Conservation (phyloP, 1,284 basidiomycete species). For the Anthracocystis panici-leucophaei region DNA sequence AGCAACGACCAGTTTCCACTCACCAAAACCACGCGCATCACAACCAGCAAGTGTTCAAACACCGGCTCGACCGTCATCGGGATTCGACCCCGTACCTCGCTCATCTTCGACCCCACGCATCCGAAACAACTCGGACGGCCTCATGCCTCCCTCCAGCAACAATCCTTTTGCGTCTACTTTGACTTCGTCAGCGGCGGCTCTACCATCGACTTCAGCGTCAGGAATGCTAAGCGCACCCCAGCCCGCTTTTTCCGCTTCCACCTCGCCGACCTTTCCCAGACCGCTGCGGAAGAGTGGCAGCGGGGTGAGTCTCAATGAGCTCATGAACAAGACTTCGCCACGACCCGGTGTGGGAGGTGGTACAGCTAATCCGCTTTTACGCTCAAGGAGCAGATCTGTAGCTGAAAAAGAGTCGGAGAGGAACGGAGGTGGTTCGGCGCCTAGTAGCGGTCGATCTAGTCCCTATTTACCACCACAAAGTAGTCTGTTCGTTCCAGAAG, state of each 20-base stretch:
- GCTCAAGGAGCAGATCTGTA: slow-evolving; percentile 18
- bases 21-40: slow-evolving; percentile 15
- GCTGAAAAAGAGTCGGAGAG: background rate
- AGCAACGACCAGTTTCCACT: slow-evolving; percentile 8
- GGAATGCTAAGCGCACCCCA: slow-evolving; percentile 30
- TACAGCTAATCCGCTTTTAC: slow-evolving; percentile 1
- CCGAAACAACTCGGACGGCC: slow-evolving; percentile 18
- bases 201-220: slow-evolving; percentile 22
- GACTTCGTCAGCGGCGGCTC: background rate
- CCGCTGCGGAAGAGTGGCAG: slow-evolving; percentile 29
- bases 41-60: slow-evolving; percentile 10
- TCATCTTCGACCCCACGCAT: slow-evolving; percentile 34
- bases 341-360: background rate
- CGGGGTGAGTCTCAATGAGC: slow-evolving; percentile 33
- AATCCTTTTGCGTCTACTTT: slow-evolving; percentile 18
- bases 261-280: slow-evolving; percentile 3
- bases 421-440: slow-evolving; percentile 9
- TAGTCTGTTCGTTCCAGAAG: slow-evolving; percentile 10
- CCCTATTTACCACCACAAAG: slow-evolving; percentile 7
- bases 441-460: slow-evolving; percentile 17
- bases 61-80: slow-evolving; percentile 23
- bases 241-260: slow-evolving; percentile 1
- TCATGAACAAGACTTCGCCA: slow-evolving; percentile 27
- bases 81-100: slow-evolving; percentile 28
- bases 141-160: slow-evolving; percentile 13